Percentiles rank a stretch among this genome's conserved stretches.
Conservation (phyloP, 83 land plant genomes). For the Isoetes engelmannii region DNA sequence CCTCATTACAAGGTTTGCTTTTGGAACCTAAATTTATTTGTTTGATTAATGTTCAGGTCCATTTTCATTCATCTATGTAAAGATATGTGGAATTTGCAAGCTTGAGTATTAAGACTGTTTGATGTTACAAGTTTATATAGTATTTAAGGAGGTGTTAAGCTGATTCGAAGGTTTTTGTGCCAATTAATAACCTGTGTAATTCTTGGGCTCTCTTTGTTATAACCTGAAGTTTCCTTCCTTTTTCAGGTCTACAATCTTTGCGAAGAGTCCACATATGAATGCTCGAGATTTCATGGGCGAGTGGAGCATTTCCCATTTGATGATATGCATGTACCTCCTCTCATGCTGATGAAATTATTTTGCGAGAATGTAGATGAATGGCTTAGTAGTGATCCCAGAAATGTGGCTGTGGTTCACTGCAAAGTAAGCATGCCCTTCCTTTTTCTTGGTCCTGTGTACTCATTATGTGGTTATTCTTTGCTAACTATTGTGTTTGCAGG, state of each 20-base stretch:
- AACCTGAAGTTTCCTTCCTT: not conserved
- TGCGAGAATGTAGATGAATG: slow-evolving; percentile 62
- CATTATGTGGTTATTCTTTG: not conserved
- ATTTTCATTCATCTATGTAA: too few relatives aligned
- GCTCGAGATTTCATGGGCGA: slow-evolving; percentile 54
- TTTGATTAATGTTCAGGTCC: too few relatives aligned
- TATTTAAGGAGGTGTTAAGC: too few relatives aligned
- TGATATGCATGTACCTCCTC: slow-evolving; percentile 60
- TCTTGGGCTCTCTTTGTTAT: too few relatives aligned
- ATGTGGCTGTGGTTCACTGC: slow-evolving; percentile 68
- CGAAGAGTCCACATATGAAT: slow-evolving; percentile 52
- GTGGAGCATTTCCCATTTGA: slow-evolving; percentile 63
- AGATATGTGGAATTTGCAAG: too few relatives aligned
- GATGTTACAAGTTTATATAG: too few relatives aligned
- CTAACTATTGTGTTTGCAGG: slow-evolving; percentile 29
- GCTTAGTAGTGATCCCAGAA: slow-evolving; percentile 50
- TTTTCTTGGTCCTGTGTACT: not conserved
- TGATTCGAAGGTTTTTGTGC: too few relatives aligned
- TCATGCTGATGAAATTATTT: slow-evolving; percentile 49
- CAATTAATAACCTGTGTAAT: too few relatives aligned
- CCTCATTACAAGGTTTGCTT: slow-evolving; percentile 46
- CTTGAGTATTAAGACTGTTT: too few relatives aligned
- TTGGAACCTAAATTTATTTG: too few relatives aligned
- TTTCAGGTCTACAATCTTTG: slow-evolving; percentile 63
- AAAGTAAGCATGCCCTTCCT: slow-evolving; percentile 33